Conservation (phyloP, 768 basidiomycete species). For the Lanmaoa rubissima region DNA sequence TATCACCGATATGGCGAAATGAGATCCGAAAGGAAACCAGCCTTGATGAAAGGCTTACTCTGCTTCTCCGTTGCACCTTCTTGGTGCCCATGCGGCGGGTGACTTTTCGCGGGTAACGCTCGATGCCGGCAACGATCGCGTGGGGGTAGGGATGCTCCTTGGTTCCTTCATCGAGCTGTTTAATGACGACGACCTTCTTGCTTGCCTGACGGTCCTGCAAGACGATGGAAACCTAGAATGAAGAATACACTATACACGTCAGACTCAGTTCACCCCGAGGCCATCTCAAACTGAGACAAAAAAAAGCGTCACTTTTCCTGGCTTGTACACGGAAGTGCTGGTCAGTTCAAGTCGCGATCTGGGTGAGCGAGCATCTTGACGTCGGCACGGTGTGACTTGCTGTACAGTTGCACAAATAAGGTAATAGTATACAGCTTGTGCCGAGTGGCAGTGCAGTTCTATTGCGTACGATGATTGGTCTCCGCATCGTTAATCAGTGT, state of each 20-base stretch:
- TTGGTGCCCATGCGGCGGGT: constrained; percentile 97
- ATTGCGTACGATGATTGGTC: too few relatives aligned
- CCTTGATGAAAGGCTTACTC: constrained; percentile 99
- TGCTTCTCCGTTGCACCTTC: constrained; percentile 87
- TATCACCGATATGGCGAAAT: constrained; percentile 29
- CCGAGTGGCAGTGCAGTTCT: constrained; percentile 3
- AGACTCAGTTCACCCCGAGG: not conserved
- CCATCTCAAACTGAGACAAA: not conserved
- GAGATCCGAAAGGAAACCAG: constrained; percentile 34
- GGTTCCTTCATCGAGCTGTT: constrained; percentile 94
- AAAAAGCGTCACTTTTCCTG: constrained; percentile 69
- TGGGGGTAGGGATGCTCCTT: constrained; percentile 97
- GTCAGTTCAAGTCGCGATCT: constrained; percentile 11
- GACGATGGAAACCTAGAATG: constrained; percentile 82
- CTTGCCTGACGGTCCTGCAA: constrained; percentile 99
- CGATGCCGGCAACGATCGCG: constrained; percentile 97
- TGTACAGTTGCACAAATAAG: constrained; percentile 27
- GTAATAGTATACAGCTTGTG: constrained; percentile 6
- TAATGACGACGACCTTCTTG: constrained; percentile 99
- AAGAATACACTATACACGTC: not conserved
- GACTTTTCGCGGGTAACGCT: constrained; percentile 97
- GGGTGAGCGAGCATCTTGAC: constrained; percentile 35
- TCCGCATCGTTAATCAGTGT: too few relatives aligned
- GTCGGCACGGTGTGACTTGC: constrained; percentile 31
- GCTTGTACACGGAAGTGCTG: constrained; percentile 74